These are phyloP conservation scores for Echinosophora koreensis DNA, from an alignment of 306 rosid species.

Conservation along the genomic window DNA sequence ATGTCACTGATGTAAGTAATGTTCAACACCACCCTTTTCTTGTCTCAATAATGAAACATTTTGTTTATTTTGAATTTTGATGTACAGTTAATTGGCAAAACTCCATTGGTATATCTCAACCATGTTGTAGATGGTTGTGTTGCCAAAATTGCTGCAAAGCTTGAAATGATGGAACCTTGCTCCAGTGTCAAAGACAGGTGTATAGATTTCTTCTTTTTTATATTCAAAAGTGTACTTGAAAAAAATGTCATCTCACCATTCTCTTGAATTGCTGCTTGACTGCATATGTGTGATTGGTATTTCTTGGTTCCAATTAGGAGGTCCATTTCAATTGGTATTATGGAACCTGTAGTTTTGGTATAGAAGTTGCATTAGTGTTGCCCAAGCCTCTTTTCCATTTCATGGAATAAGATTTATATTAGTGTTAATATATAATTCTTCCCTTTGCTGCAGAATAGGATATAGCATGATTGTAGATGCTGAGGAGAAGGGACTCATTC, in stretches of 20 bases:
- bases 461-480: constrained; percentile 86
- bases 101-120: constrained; percentile 87
- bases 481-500: constrained; percentile 73
- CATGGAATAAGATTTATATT: too few relatives aligned
- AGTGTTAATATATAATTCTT: neutral
- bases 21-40: neutral
- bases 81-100: constrained; percentile 74
- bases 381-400: too few relatives aligned
- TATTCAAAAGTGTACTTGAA: neutral
- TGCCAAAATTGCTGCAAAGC: constrained; percentile 72
- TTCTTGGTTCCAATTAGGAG: neutral
- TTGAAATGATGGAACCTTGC: constrained; percentile 90
- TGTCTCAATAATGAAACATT: neutral
- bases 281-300: neutral
- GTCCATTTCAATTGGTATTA: neutral
- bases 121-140: constrained; percentile 72
- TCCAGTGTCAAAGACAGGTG: constrained; percentile 89
- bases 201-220: constrained; percentile 11
- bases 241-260: neutral
- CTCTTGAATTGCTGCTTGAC: too few relatives aligned
- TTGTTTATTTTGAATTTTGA: neutral
- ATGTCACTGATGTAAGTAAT: constrained; percentile 76
- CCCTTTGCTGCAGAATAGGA: constrained; percentile 69
- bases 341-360: too few relatives aligned
- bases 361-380: too few relatives aligned